These are phyloP conservation scores for Xerocomellus intermedius DNA, from an alignment of 768 basidiomycete genomes.

Conservation along the genomic window DNA sequence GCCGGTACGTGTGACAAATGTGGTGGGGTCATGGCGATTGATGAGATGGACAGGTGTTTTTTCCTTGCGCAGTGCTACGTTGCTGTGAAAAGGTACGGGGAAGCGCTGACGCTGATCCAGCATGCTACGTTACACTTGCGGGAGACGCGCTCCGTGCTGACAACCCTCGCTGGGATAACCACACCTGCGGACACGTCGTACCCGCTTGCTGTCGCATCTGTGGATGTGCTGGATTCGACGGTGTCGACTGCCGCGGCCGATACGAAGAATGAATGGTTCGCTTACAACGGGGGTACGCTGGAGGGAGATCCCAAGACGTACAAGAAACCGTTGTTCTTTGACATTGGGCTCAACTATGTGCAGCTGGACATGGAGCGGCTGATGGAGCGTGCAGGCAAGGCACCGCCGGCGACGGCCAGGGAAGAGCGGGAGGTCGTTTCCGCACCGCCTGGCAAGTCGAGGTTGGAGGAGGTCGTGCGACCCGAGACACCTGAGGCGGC, in stretches of 20 bases:
- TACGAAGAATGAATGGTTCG: constrained; percentile 77
- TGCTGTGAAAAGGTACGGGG: constrained; percentile 65
- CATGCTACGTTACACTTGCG: constrained; percentile 73
- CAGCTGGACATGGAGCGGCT: constrained; percentile 81
- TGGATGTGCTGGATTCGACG: constrained; percentile 53
- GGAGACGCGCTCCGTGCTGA: constrained; percentile 58
- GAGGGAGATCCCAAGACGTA: constrained; percentile 46
- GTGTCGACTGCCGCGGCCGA: constrained; percentile 46
- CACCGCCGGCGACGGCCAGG: constrained; percentile 18
- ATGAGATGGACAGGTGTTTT: constrained; percentile 49
- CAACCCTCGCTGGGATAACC: constrained; percentile 46
- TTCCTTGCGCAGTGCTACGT: constrained; percentile 78
- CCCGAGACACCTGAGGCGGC: constrained; percentile 48
- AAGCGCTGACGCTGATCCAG: constrained; percentile 68
- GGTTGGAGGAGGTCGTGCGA: constrained; percentile 52
- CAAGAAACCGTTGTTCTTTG: constrained; percentile 90
- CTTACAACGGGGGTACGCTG: constrained; percentile 65
- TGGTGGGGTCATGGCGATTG: background rate
- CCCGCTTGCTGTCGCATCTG: constrained; percentile 42
- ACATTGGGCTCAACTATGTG: constrained; percentile 91
- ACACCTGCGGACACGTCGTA: constrained; percentile 46
- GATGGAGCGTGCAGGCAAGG: constrained; percentile 67
- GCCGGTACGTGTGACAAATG: constrained; percentile 47
- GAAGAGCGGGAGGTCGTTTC: constrained; percentile 17
- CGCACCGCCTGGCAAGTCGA: constrained; percentile 45